Conservation (phyloP, 192 early-diverging fungal species). For the Coemansia sp. region DNA sequence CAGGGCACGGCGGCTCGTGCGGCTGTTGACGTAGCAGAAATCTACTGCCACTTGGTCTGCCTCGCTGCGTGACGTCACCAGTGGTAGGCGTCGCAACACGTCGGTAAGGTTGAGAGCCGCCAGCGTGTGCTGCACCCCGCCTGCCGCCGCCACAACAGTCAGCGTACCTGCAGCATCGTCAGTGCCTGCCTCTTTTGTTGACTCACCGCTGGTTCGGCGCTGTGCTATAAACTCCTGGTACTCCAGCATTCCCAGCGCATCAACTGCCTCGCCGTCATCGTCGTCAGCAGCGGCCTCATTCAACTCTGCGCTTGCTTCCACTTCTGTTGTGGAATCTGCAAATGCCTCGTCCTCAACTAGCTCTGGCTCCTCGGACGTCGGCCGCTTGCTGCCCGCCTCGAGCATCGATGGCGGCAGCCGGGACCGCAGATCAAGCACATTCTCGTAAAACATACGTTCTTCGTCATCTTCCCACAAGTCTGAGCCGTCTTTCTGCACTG, state of each 20-base stretch:
- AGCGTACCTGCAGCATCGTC: conserved; percentile 19
- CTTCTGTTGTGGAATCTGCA: not conserved
- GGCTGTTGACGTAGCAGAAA: conserved; percentile 90
- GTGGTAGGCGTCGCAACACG: conserved; percentile 72
- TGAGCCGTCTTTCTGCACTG: conserved; percentile 8
- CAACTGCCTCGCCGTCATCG: conserved; percentile 27
- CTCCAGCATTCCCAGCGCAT: conserved; percentile 32
- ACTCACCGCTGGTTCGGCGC: conserved; percentile 13
- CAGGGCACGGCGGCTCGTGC: conserved; percentile 71
- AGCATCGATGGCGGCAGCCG: conserved; percentile 85
- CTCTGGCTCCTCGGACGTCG: not conserved
- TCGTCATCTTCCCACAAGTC: conserved; percentile 93
- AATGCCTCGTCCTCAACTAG: not conserved
- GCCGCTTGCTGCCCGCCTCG: conserved; percentile 34
- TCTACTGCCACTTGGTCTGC: conserved; percentile 90
- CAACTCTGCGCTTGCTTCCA: not conserved
- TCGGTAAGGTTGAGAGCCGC: conserved; percentile 61
- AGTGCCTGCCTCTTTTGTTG: not conserved
- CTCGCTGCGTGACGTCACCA: conserved; percentile 74
- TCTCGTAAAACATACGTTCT: conserved; percentile 85
- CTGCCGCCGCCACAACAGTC: conserved; percentile 25
- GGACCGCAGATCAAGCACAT: conserved; percentile 73
- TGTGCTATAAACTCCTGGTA: conserved; percentile 47
- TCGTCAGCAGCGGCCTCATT: conserved; percentile 15
- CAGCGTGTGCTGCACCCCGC: conserved; percentile 13